Conservation (phyloP, 179 eudicot species). For the Beta lomatogona region DNA sequence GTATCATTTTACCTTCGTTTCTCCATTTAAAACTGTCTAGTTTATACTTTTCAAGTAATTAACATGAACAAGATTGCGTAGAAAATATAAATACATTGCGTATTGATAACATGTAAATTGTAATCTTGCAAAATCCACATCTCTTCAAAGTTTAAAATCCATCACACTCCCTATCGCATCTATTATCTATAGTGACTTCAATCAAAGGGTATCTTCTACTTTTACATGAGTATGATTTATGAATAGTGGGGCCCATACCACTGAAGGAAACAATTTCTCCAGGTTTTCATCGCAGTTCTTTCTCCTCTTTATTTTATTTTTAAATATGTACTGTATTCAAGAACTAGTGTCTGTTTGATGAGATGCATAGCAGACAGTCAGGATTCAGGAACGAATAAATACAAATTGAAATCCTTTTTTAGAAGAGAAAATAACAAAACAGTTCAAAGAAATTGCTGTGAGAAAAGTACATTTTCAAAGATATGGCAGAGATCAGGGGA, state of each 20-base stretch:
- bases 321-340: background rate
- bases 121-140: slow-evolving; percentile 14
- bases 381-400: background rate
- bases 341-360: no score
- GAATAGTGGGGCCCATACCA: background rate
- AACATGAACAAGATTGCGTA: no score
- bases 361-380: no score
- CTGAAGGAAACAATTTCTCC: slow-evolving; percentile 13
- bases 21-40: no score
- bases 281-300: slow-evolving; percentile 25
- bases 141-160: slow-evolving; percentile 12
- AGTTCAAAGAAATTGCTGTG: background rate
- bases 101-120: slow-evolving; percentile 16
- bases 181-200: slow-evolving; percentile 4
- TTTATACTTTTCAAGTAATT: no score
- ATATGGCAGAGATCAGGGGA: slow-evolving; percentile 34
- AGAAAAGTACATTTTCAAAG: slow-evolving; percentile 15
- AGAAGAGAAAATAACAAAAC: background rate
- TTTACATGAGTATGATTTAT: background rate
- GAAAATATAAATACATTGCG: slow-evolving; percentile 3
- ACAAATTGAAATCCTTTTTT: background rate
- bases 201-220: slow-evolving; percentile 22
- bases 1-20: no score
- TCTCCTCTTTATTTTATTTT: background rate
- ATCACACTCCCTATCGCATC: background rate